Percentiles rank a stretch among this genome's conserved stretches.
These are phyloP conservation scores for Dioscorea alata DNA, from an alignment of 106 monocot species.

Conservation along the genomic window DNA sequence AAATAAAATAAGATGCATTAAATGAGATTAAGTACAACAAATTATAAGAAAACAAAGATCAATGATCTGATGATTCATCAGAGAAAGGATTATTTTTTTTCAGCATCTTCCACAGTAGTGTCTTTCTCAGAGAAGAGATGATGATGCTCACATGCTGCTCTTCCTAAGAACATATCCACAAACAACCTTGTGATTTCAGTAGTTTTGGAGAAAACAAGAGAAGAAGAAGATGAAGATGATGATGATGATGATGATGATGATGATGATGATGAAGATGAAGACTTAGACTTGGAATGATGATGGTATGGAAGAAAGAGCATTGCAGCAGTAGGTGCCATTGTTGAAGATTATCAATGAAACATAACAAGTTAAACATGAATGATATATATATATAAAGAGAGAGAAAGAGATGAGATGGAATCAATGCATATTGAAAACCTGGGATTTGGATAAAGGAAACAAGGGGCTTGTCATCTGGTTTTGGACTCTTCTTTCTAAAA, in stretches of 20 bases:
- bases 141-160: neutral
- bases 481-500: neutral
- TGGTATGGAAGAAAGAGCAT: constrained; percentile 9
- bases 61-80: too few relatives aligned
- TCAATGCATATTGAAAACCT: neutral
- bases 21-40: too few relatives aligned
- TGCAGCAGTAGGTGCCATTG: constrained; percentile 4
- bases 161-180: neutral
- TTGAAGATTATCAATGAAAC: neutral
- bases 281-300: constrained; percentile 1
- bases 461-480: neutral
- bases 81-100: too few relatives aligned
- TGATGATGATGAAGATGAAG: neutral
- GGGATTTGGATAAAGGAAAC: neutral
- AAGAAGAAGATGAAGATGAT: neutral
- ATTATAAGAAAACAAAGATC: too few relatives aligned
- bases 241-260: too few relatives aligned
- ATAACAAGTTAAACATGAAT: neutral
- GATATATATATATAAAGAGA: constrained; percentile 1
- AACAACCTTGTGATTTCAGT: neutral
- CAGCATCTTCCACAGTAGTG: too few relatives aligned
- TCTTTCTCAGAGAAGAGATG: too few relatives aligned
- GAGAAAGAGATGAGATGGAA: neutral
- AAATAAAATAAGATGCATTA: too few relatives aligned
- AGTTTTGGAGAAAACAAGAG: neutral